Conservation (phyloP, 305 asterid species). For the Solanum hybrid region DNA sequence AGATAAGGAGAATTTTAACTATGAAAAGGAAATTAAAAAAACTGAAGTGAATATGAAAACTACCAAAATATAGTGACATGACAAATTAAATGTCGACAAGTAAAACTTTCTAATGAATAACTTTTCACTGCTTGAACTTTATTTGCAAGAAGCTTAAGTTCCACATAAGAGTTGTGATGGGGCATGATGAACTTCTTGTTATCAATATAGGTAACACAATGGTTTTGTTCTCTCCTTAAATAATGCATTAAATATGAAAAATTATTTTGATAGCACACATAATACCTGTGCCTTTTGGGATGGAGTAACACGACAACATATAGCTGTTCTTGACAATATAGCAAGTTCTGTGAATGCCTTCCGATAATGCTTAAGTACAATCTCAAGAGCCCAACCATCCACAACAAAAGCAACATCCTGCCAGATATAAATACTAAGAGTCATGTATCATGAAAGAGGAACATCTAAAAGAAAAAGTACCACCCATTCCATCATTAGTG, state of each 20-base stretch:
- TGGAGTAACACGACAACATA: constrained; percentile 97
- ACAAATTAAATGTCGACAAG: neutral
- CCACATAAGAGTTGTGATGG: neutral
- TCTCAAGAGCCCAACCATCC: constrained; percentile 99
- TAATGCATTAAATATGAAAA: neutral
- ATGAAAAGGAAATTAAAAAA: neutral
- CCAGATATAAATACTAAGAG: constrained; percentile 14
- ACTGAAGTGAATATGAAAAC: neutral
- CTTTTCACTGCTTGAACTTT: neutral
- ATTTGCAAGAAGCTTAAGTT: neutral
- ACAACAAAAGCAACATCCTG: constrained; percentile 96
- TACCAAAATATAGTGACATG: neutral
- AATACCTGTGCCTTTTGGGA: constrained; percentile 97
- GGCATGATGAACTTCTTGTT: neutral
- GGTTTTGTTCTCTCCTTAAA: constrained; percentile 2
- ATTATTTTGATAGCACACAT: constrained; percentile 1
- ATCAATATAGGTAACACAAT: neutral
- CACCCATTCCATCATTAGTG: neutral
- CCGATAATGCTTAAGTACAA: constrained; percentile 74
- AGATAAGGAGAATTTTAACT: neutral
- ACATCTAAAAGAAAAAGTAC: neutral
- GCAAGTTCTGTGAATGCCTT: constrained; percentile 94
- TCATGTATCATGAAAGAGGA: neutral
- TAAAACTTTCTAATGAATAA: neutral
- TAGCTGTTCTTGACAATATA: constrained; percentile 81